These are phyloP conservation scores for Globisporangium paroecandrum DNA, from an alignment of 352 stramenopile species.

Conservation along the genomic window DNA sequence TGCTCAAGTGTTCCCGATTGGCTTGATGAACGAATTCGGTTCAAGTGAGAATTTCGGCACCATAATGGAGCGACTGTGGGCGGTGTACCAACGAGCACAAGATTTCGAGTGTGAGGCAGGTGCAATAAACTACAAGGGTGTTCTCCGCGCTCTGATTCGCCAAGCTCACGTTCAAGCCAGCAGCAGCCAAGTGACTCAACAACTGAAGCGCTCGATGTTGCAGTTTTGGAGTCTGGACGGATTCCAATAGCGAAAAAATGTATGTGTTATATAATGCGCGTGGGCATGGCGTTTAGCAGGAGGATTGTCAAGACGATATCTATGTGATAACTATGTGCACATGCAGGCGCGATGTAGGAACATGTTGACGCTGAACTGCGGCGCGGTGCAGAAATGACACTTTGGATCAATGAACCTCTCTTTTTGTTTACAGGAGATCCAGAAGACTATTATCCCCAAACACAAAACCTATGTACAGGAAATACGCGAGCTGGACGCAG, in stretches of 20 bases:
- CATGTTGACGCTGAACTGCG: no score
- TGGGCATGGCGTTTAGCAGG: no score
- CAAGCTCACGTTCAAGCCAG: slow-evolving; percentile 5
- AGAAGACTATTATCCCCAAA: no score
- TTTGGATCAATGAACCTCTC: no score
- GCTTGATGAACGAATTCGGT: slow-evolving; percentile 12
- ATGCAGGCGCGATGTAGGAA: no score
- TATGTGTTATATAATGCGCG: not conserved
- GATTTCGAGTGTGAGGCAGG: not conserved
- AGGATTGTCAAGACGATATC: no score
- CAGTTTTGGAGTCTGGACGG: slow-evolving; percentile 17
- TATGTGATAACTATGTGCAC: no score
- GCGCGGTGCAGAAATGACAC: no score
- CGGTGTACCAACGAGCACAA: slow-evolving; percentile 3
- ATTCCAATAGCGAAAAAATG: slow-evolving; percentile 12
- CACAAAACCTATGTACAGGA: no score
- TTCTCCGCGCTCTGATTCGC: slow-evolving; percentile 5
- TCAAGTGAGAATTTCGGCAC: not conserved
- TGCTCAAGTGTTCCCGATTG: not conserved
- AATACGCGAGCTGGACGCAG: no score
- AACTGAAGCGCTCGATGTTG: slow-evolving; percentile 9
- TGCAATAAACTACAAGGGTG: slow-evolving; percentile 1
- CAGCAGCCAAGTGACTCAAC: not conserved
- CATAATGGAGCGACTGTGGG: slow-evolving; percentile 14
- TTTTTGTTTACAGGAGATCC: no score